Percentiles rank a stretch among this genome's conserved stretches.
Evolutionary conservation across 441 rosid genomes (phyloP).

Genomic region (Raphanus hybrid): DNA sequence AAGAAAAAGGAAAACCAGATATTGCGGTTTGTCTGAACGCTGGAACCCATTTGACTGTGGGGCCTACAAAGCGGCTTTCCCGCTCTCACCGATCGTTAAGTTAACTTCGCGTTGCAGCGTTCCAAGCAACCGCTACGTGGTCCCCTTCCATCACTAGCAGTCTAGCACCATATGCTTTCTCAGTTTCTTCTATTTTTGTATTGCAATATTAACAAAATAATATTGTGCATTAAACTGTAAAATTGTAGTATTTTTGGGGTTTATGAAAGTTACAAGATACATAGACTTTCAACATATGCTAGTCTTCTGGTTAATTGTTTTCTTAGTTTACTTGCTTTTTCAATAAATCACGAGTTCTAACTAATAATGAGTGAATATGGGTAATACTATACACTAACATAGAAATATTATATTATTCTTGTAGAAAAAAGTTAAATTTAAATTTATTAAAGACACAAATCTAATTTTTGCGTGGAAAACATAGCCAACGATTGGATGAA

Average conservation of each 20-base stretch:
- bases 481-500: too few relatives aligned
- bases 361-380: background rate
- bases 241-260: background rate
- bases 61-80: slow-evolving; percentile 33
- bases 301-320: background rate
- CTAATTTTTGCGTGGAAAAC: too few relatives aligned
- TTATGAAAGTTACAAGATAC: background rate
- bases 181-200: background rate
- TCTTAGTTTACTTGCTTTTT: background rate
- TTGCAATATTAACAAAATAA: background rate
- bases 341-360: background rate
- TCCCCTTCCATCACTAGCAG: slow-evolving; percentile 19
- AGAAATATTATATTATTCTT: background rate
- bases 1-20: background rate
- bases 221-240: background rate
- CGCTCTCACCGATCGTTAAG: slow-evolving; percentile 33
- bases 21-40: slow-evolving; percentile 21
- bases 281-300: background rate
- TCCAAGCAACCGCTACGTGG: slow-evolving; percentile 31
- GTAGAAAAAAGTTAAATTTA: too few relatives aligned
- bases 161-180: slow-evolving; percentile 8
- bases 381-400: background rate
- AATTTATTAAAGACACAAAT: too few relatives aligned
- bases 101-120: slow-evolving; percentile 8
- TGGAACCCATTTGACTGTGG: slow-evolving; percentile 30